Conservation (phyloP, 2,329 filamentous ascomycete species). For the Colletotrichum theobromicola region DNA sequence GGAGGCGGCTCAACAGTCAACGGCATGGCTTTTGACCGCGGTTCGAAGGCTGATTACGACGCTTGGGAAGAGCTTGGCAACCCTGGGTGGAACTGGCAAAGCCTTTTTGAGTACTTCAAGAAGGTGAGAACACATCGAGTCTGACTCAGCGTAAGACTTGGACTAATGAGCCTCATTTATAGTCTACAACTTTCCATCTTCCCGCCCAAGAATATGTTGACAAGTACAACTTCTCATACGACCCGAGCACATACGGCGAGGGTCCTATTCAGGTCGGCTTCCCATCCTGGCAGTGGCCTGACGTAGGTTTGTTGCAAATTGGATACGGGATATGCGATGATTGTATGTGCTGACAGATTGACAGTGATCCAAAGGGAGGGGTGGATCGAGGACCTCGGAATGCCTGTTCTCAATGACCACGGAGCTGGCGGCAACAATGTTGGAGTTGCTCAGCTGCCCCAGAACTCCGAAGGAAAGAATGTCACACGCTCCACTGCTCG, state of each 20-base stretch:
- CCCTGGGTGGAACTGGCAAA: conserved; percentile 48
- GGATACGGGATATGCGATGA: not conserved
- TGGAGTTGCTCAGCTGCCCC: conserved; percentile 29
- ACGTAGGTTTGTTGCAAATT: conserved; percentile 6
- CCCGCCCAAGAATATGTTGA: conserved; percentile 35
- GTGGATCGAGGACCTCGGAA: conserved; percentile 16
- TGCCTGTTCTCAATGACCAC: conserved; percentile 17
- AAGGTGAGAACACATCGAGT: conserved; percentile 31
- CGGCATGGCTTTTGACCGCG: conserved; percentile 50
- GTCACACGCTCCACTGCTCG: conserved; percentile 40
- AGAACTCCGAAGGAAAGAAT: conserved; percentile 42
- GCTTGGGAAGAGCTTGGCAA: conserved; percentile 49
- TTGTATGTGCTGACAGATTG: rapidly evolving
- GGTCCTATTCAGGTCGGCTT: conserved; percentile 27
- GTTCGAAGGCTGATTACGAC: conserved; percentile 44
- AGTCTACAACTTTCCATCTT: conserved; percentile 28
- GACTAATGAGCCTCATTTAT: conserved; percentile 19
- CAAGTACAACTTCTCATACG: conserved; percentile 25
- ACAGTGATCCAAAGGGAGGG: conserved; percentile 9
- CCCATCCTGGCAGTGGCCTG: conserved; percentile 30
- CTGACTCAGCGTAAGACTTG: not conserved
- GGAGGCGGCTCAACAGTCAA: conserved; percentile 31
- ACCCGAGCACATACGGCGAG: conserved; percentile 25
- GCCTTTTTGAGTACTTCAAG: conserved; percentile 51
- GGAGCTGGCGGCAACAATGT: conserved; percentile 22